Percentiles rank a stretch among this genome's conserved stretches.
Evolutionary conservation across 371 early-diverging fungal species (phyloP).

Genomic region (Mortierella sp.): DNA sequence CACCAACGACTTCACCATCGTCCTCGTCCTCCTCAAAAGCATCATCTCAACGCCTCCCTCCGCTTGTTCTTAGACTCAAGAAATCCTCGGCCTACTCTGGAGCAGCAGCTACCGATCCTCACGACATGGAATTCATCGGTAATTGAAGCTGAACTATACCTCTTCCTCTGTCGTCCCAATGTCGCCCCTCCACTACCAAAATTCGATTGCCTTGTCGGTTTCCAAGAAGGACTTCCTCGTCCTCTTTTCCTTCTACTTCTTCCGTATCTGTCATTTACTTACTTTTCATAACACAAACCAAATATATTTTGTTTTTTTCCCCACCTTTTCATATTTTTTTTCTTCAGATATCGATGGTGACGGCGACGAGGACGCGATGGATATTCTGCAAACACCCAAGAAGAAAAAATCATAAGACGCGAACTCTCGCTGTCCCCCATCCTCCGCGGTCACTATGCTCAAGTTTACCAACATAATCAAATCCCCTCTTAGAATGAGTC

Average conservation of each 20-base stretch:
- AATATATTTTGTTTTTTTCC: not conserved
- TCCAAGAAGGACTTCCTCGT: not conserved
- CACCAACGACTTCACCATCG: slow-evolving; percentile 6
- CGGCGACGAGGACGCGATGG: slow-evolving; percentile 50
- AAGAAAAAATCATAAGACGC: slow-evolving; percentile 35
- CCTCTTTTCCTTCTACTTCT: not conserved
- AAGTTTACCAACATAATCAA: too few relatives aligned
- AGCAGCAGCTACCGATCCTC: slow-evolving; percentile 34
- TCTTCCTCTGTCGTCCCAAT: not conserved
- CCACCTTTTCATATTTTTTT: not conserved
- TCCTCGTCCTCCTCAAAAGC: slow-evolving; percentile 18
- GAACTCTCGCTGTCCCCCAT: too few relatives aligned
- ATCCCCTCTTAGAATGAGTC: too few relatives aligned
- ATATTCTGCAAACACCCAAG: slow-evolving; percentile 48
- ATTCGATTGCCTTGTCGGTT: not conserved
- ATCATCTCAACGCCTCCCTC: slow-evolving; percentile 41
- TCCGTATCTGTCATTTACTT: not conserved
- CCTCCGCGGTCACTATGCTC: too few relatives aligned
- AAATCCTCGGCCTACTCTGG: slow-evolving; percentile 43
- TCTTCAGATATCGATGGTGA: slow-evolving; percentile 49
- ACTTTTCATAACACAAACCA: not conserved
- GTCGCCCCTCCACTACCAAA: not conserved
- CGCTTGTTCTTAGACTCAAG: slow-evolving; percentile 49
- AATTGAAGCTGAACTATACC: not conserved
- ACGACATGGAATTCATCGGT: slow-evolving; percentile 52